Evolutionary conservation across 257 asterid genomes (phyloP), one percentile per base, ranked within the genome.

Genomic region (Craterostigma plantagineum): DNA sequence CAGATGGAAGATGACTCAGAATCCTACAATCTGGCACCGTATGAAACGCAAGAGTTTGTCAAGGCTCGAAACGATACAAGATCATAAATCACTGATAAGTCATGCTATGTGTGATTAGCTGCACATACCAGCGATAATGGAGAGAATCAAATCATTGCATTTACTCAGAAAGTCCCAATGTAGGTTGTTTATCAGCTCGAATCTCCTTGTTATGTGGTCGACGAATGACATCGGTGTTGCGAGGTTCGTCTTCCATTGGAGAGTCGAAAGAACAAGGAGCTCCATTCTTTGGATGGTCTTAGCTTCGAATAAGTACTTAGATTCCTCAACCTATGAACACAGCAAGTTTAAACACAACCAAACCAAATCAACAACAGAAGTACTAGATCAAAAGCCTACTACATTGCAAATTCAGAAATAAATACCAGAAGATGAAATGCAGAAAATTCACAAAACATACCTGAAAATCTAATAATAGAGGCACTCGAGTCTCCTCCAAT

Each of bases 241-340:
- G 1, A 71, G 83, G 54, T 70, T 76, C 90, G 80, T 79, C 68
- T 57, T 79, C 98, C 98, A 87, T 48, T 68, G 58, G 13, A 86
- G 77, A 0, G 84, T 55, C 5, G 92, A 75, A 41, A 86, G 83
- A 50, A 86, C 74, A 66, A 81, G 50, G 18, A 81, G 72, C 66
- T 86, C 97, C 92, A 81, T 78, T 55, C 93, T 81, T 72, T 75
- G 83, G 36, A 86, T 71, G 33, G 97, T 78, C 63, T 67, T 71
- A 0, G 94, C 75, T 66, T 86, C 96, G 45, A 86, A 86, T 59
- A 78, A 56, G 65, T 64, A 78, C 51, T 68, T 75, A 1, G 79
- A 60, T 38, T 72, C 81, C 49, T 64, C 81, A 14, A 81, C 91
- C 96, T 85, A 48, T 42, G 11, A 38, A 49, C n/a, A 16, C 17